A percentile compares a stretch with the other conserved stretches of the same genome.
Conservation (phyloP, 768 basidiomycete species). For the Pleurotus citrinopileatus region DNA sequence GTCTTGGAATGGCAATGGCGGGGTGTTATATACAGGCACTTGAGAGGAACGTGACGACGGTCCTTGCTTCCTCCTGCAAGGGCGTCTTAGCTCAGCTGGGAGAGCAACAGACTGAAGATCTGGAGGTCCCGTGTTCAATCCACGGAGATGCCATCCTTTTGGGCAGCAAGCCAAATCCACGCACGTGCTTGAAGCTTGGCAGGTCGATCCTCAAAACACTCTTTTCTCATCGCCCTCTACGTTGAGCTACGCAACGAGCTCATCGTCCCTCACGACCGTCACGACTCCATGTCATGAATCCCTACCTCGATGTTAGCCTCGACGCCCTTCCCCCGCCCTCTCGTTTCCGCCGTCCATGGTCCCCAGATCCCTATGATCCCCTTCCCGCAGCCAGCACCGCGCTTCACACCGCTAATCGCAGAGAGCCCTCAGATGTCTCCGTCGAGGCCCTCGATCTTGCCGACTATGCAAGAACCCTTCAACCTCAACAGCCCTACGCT, state of each 20-base stretch:
- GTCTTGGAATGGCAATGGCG: background rate
- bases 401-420: constrained; percentile 24
- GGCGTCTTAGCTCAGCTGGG: constrained; percentile 59
- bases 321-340: constrained; percentile 50
- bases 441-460: constrained; percentile 73
- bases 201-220: too few species aligned
- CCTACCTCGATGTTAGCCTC: constrained; percentile 30
- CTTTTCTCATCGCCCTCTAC: background rate
- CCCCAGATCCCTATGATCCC: constrained; percentile 54
- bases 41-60: too few species aligned
- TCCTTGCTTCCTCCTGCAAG: too few species aligned
- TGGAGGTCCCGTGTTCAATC: constrained; percentile 78
- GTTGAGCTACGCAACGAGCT: too few species aligned
- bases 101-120: constrained; percentile 71
- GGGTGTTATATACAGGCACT: constrained; percentile 1
- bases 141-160: constrained; percentile 35
- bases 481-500: constrained; percentile 23
- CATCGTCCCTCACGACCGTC: background rate
- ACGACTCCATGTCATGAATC: constrained; percentile 32
- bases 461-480: constrained; percentile 59
- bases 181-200: too few species aligned
- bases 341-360: constrained; percentile 63
- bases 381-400: constrained; percentile 25
- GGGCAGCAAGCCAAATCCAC: too few species aligned
- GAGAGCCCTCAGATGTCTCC: constrained; percentile 61